Base-by-base conservation (phyloP, 148 eudicot genomes). In the Fagopyrum esculentum region DNA sequence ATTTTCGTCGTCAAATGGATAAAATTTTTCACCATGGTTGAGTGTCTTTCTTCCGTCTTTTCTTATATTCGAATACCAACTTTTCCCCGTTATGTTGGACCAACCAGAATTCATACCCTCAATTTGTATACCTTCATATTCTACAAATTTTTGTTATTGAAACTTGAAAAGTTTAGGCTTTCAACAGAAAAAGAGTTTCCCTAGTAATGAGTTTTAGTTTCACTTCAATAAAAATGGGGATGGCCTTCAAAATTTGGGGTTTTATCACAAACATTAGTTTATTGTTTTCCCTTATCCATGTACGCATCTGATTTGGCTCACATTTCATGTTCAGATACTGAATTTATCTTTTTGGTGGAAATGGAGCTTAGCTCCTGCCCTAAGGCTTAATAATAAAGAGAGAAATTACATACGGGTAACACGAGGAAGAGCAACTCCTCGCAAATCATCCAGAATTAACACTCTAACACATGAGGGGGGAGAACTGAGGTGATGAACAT, bases 1-100 rank as follows among this genome's bases (percentile, higher is more conserved):
- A 90, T 91, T 64, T 92, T 92, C 79, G 85, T 92, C 35, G 87
- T 92, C 79, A 85, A 89, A 88, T 90, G 91, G 97, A 82, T 92
- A 84, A 90, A 92, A 77, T 88, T 92, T 78, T 90, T 92, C 73
- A 90, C 95, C 48, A 80, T 88, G 88, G 97, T 92, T 81, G 52
- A n/a, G 66, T 17, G 8, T 57, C 69, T 72, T 52, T 5, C 68
- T 13, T 45, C 70, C 40, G 68, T 4, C 5, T 61, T 61, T 29
- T 29, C 44, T 60, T 61, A 29, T 6, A 9, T 61, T 29, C 15
- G 15, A 29, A 9, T 30, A n/a, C 70, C 17, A 2, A 11, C 45
- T 40, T 12, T 59, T 59, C 35, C 2, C 64, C 64, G 8, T 59
- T 22, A 35, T 22, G 30, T 59, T 19, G 64, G 30, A 59, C 64